Conservation (phyloP, 805 yeast genomes). For the Starmerella geochares region DNA sequence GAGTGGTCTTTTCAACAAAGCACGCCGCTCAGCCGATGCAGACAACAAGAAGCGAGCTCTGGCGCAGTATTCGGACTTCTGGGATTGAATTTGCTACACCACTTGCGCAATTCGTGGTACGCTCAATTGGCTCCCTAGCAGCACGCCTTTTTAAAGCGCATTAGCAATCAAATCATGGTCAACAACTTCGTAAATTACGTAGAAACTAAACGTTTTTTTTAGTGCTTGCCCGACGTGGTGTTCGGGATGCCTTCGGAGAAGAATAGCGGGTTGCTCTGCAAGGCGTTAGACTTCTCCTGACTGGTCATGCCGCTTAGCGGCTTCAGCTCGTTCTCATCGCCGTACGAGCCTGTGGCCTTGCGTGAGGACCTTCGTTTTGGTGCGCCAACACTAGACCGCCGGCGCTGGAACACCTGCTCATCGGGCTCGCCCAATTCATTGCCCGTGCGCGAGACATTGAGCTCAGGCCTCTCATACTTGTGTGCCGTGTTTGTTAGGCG, state of each 20-base stretch:
- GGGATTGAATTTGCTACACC: too few species aligned
- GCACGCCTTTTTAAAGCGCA: too few species aligned
- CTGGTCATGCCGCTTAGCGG: slow-evolving; percentile 13
- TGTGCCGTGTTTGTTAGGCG: slow-evolving; percentile 12
- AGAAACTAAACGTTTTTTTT: background rate
- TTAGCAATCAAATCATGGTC: background rate
- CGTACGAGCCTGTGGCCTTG: slow-evolving; percentile 20
- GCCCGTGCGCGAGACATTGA: slow-evolving; percentile 12
- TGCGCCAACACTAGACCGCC: slow-evolving; percentile 16
- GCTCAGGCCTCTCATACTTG: slow-evolving; percentile 12
- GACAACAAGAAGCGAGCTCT: too few species aligned
- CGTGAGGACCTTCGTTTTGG: slow-evolving; percentile 14
- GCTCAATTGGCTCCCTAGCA: too few species aligned
- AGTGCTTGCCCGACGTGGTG: slow-evolving; percentile 11
- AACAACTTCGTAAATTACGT: background rate
- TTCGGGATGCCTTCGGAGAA: slow-evolving; percentile 17
- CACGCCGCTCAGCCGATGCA: too few species aligned
- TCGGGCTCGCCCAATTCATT: slow-evolving; percentile 14
- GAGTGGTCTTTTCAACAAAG: background rate
- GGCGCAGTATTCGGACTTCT: too few species aligned
- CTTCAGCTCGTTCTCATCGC: slow-evolving; percentile 9
- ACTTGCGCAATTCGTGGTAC: too few species aligned
- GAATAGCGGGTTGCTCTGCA: slow-evolving; percentile 15
- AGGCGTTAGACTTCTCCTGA: slow-evolving; percentile 10
- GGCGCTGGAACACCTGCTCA: slow-evolving; percentile 15